phyloP scores from a whole-genome alignment of 2,329 filamentous ascomycete species.

The Paracamarosporium sp. region DNA sequence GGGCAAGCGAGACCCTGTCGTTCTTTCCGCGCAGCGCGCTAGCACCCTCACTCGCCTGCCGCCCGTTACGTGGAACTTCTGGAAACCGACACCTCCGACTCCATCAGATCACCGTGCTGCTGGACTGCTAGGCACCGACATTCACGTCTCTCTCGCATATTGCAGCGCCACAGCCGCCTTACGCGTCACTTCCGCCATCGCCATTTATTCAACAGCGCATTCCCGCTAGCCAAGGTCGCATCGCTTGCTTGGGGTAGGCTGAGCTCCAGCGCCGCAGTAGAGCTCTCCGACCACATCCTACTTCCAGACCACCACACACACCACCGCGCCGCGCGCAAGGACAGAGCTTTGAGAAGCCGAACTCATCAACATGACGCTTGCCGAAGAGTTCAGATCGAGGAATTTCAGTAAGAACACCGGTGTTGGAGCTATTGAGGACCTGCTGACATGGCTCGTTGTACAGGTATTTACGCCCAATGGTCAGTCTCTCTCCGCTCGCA shows the following conservation, averaged over 20 bases:
- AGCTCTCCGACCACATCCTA: slow-evolving; percentile 15
- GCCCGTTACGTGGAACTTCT: slow-evolving; percentile 42
- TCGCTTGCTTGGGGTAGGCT: slow-evolving; percentile 28
- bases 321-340: not conserved
- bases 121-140: slow-evolving; percentile 25
- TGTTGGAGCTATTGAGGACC: slow-evolving; percentile 15
- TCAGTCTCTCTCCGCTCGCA: slow-evolving; percentile 47
- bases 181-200: slow-evolving; percentile 30
- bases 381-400: slow-evolving; percentile 68
- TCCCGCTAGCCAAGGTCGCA: slow-evolving; percentile 19
- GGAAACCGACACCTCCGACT: slow-evolving; percentile 34
- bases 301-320: slow-evolving; percentile 9
- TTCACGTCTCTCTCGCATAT: slow-evolving; percentile 14
- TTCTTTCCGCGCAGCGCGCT: not conserved
- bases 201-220: slow-evolving; percentile 7
- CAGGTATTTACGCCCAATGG: slow-evolving; percentile 75
- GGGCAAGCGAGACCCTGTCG: slow-evolving; percentile 7
- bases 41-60: slow-evolving; percentile 1
- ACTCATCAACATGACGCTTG: slow-evolving; percentile 59
- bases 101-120: slow-evolving; percentile 19
- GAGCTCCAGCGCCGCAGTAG: slow-evolving; percentile 32
- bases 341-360: slow-evolving; percentile 3
- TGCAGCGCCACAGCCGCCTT: slow-evolving; percentile 40
- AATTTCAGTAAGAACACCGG: slow-evolving; percentile 66
- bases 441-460: slow-evolving; percentile 40